Evolutionary conservation across 2,329 filamentous ascomycete genomes (phyloP), one percentile per base, ranked within the genome.

Genomic region (Trichoderma koningiopsis): DNA sequence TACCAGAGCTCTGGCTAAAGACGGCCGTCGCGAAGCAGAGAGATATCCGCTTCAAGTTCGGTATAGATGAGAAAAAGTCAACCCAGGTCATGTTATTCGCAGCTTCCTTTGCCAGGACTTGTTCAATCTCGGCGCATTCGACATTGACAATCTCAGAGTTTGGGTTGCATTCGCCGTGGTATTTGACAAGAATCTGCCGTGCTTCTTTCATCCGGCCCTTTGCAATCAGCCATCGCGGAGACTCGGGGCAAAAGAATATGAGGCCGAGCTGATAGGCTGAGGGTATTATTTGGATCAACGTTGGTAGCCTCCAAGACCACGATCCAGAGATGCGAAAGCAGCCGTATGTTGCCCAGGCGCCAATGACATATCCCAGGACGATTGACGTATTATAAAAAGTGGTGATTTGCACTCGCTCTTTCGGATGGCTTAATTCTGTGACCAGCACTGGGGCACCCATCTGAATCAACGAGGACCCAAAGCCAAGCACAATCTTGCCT

Each of bases 151-250:
- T 27, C 27, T 57, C 49, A 1, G 79, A 81, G 2, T 81, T 76
- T 0, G 76, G 72, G 57, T 86, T 79, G 35, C 81, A 79, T 69
- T 86, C 84, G 29, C 82, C 84, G 65, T 87, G 84, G 52, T 85
- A 86, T 68, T 85, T 85, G 72, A 83, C 79, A 0, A 89, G 74
- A 31, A 87, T 83, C 0, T 78, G 77, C 19, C 79, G 82, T 0
- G 87, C 87, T 72, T 88, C 80, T 5, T 86, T 82, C 1, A 76
- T 70, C 27, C 81, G 80, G 37, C 86, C 85, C 70, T 86, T 81
- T 43, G 83, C 82, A 55, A 89, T 81, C 33, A 89, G 76, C 83
- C 84, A 90, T 47, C 88, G 82, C 1, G 88, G 88, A 0, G 84
- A 87, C 71, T 91, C 89, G 0, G 88, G 88, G 5, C 88, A 81